phyloP scores from a whole-genome alignment of 2,329 filamentous ascomycete species.

The Claviceps quebecensis region DNA sequence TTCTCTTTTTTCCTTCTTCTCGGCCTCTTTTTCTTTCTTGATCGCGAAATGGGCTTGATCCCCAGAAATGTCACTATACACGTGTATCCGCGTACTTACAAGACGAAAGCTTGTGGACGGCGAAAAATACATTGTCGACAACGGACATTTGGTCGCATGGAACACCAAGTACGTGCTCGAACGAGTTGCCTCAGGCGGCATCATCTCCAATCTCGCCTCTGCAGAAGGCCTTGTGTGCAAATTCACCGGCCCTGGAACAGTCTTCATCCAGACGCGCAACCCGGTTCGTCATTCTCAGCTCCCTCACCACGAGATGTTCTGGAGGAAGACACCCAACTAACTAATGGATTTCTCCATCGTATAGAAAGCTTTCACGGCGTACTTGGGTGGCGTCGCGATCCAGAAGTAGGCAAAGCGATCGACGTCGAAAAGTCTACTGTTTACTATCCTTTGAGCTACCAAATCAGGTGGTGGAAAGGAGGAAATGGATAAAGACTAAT shows the following conservation, averaged over 20 bases:
- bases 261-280: constrained; percentile 89
- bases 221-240: constrained; percentile 88
- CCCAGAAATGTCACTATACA: not conserved
- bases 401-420: constrained; percentile 12
- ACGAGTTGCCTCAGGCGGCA: constrained; percentile 75
- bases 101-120: constrained; percentile 39
- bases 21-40: not conserved
- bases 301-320: not conserved
- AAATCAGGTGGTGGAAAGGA: too few species aligned
- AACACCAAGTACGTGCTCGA: constrained; percentile 90
- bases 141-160: constrained; percentile 90
- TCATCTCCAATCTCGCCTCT: constrained; percentile 74
- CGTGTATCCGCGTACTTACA: not conserved
- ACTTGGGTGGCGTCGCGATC: constrained; percentile 33
- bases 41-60: not conserved
- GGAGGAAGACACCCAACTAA: not conserved
- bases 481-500: not conserved
- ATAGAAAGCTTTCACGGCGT: constrained; percentile 39
- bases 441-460: too few species aligned
- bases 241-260: constrained; percentile 79
- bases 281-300: constrained; percentile 27
- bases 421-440: too few species aligned
- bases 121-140: constrained; percentile 86
- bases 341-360: not conserved
- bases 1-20: not conserved